phyloP scores from a whole-genome alignment of 495 filamentous ascomycete genomes.

The Penicillium maclennaniae region DNA sequence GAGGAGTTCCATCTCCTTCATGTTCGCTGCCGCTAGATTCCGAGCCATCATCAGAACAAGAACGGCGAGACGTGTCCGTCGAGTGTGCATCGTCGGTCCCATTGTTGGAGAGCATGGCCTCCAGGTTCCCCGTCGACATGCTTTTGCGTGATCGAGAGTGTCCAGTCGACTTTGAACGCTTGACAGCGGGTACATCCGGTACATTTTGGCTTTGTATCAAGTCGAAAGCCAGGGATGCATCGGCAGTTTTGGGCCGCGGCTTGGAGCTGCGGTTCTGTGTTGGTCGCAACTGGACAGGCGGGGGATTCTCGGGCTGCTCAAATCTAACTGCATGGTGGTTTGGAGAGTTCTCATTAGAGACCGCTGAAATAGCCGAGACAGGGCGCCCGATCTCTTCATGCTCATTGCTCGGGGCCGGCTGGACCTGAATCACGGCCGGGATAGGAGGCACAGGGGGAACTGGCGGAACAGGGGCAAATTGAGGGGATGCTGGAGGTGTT shows the following conservation, averaged over 20 bases:
- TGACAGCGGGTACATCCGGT: constrained; percentile 18
- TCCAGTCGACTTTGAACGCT: constrained; percentile 38
- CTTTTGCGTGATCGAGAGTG: constrained; percentile 37
- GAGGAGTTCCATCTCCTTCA: constrained; percentile 14
- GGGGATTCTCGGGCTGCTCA: constrained; percentile 43
- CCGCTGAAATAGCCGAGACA: constrained; percentile 64
- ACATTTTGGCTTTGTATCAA: constrained; percentile 11
- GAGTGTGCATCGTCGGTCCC: constrained; percentile 24
- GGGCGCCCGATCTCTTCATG: constrained; percentile 65
- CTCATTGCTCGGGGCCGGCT: constrained; percentile 52
- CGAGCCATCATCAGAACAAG: constrained; percentile 34
- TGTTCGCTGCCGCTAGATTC: constrained; percentile 26
- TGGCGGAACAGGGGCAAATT: constrained; percentile 25
- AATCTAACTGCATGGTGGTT: constrained; percentile 54
- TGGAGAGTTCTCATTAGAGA: constrained; percentile 71
- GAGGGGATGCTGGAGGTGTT: constrained; percentile 37
- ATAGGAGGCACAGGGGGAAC: constrained; percentile 22
- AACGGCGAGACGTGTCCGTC: constrained; percentile 26
- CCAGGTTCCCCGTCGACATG: constrained; percentile 29
- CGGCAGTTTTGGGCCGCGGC: constrained; percentile 49
- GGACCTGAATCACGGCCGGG: constrained; percentile 16
- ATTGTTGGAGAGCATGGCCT: constrained; percentile 20
- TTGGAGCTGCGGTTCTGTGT: constrained; percentile 45
- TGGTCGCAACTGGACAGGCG: constrained; percentile 61
- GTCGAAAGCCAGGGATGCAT: constrained; percentile 45